Base-by-base conservation (phyloP, 2,329 filamentous ascomycete genomes). In the Penicillium sp. region DNA sequence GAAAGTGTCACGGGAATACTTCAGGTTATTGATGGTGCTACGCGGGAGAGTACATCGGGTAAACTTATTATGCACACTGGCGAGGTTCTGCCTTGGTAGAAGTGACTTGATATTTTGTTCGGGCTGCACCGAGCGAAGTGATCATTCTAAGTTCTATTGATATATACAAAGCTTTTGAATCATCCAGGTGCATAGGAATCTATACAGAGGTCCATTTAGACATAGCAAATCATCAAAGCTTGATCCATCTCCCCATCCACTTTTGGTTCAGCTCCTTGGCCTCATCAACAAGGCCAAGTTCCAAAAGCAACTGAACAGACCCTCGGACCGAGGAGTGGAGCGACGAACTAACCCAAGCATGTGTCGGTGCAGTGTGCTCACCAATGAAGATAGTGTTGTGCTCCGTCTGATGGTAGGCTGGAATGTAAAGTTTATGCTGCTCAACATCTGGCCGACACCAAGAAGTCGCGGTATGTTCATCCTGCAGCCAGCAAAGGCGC, bases 171-270 rank as follows among this genome's bases (percentile, higher is more conserved):
- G 31, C 9, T 14, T 34, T 14, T 34, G 24, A 27, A 27, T 27
- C 24, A 27, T 27, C 6, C 24, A 27, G 8, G 24, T 27, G 24
- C 24, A 27, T 2, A 27, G 24, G 5, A 4, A 0, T 27, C 8
- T 6, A 27, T 4, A 27, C 5, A 27, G 5, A 27, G 24, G 24
- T 2, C 8, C 5, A 4, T 27, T 27, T 8, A 27, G 5, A 27
- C 5, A 8, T 27, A 27, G 24, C 24, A 27, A 6, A 36, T 16
- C 4, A 36, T 36, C 24, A 59, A 8, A 59, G n/a, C 13, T 55
- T 59, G 38, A 87, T 86, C 85, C 85, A 89, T 58, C 86, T 78
- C 5, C 82, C 85, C 85, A 88, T 88, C 86, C 86, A 89, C 55
- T 81, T 81, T 36, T 83, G 75, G 8, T 83, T 83, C 5, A 86